Conservation (phyloP, 1,284 basidiomycete species). For the Clitocybe nebularis region DNA sequence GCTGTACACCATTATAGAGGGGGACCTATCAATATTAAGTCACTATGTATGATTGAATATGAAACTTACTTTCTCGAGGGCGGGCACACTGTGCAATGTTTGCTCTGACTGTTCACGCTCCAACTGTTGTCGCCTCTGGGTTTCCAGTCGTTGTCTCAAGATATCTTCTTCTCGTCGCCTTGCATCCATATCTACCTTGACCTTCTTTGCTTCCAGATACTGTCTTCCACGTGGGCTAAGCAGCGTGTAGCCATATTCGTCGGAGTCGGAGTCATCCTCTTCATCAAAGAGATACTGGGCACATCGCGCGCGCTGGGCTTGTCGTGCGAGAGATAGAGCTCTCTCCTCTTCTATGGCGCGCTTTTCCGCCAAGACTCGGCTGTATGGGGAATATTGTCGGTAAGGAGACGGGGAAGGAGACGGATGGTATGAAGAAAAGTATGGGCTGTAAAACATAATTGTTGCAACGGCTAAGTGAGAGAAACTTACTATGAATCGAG, state of each 20-base stretch:
- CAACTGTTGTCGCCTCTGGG: constrained; percentile 10
- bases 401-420: too few species aligned
- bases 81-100: neutral
- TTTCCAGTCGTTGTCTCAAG: constrained; percentile 7
- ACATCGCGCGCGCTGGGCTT: constrained; percentile 31
- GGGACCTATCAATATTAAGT: constrained; percentile 2
- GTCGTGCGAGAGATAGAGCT: constrained; percentile 22
- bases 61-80: neutral
- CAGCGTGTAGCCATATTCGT: constrained; percentile 8
- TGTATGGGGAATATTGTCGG: constrained; percentile 7
- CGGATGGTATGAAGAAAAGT: too few species aligned
- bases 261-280: constrained; percentile 17
- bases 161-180: constrained; percentile 11
- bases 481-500: neutral
- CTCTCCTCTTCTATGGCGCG: constrained; percentile 10
- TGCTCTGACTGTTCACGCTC: constrained; percentile 12
- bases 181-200: constrained; percentile 16
- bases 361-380: constrained; percentile 4
- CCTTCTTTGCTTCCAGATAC: constrained; percentile 23
- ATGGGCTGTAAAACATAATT: constrained; percentile 14
- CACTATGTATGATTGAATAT: constrained; percentile 5
- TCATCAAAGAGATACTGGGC: constrained; percentile 32
- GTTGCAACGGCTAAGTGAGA: neutral
- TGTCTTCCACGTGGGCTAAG: constrained; percentile 21
- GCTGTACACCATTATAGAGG: neutral